These are phyloP conservation scores for Tephrocybe rancida DNA, from an alignment of 768 basidiomycete genomes.

Conservation along the genomic window DNA sequence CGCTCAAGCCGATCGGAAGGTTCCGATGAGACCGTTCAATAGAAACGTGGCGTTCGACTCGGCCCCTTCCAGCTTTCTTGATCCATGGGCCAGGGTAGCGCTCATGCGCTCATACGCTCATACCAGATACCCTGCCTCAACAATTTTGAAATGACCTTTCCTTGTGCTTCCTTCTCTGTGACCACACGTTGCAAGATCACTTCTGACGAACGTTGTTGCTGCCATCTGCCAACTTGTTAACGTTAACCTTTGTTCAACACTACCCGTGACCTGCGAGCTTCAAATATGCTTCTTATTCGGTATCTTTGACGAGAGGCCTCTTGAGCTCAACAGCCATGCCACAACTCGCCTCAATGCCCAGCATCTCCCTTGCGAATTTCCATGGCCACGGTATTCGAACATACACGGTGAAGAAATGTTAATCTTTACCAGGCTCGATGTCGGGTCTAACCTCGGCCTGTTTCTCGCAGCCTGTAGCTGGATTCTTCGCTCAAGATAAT, in stretches of 20 bases:
- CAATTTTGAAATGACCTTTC: too few species aligned
- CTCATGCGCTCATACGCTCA: too few species aligned
- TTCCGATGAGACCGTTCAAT: too few species aligned
- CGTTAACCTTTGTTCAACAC: neutral
- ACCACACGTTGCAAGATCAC: too few species aligned
- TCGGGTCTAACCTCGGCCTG: neutral
- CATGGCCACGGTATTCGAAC: neutral
- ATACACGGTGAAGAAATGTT: neutral
- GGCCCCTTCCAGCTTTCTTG: too few species aligned
- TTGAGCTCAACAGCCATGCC: neutral
- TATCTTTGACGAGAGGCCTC: neutral
- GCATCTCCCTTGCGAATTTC: neutral
- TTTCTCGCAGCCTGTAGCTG: conserved; percentile 32
- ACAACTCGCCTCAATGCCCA: neutral
- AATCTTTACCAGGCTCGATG: neutral
- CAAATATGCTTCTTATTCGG: neutral
- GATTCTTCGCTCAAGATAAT: conserved; percentile 47
- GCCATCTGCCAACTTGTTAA: neutral
- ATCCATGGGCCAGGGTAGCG: too few species aligned
- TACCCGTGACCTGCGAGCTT: neutral
- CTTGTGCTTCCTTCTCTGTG: too few species aligned
- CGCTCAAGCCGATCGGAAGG: too few species aligned
- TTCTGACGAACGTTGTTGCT: neutral
- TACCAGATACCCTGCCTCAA: too few species aligned
- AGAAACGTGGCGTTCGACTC: too few species aligned